phyloP scores from a whole-genome alignment of 352 stramenopile genomes.

The Phytophthora agathidicida region DNA sequence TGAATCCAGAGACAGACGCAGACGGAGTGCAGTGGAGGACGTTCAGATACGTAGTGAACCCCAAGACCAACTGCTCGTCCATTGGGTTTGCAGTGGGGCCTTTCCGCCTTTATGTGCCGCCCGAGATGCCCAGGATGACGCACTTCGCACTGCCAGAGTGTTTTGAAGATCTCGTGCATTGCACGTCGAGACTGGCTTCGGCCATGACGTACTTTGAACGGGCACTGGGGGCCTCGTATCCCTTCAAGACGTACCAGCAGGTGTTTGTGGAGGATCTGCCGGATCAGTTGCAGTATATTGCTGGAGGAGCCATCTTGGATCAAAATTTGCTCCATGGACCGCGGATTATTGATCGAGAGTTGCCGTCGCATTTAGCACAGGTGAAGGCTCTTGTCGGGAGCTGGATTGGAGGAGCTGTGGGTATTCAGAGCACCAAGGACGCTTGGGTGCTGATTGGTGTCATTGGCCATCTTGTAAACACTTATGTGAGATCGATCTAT shows the following conservation, averaged over 20 bases:
- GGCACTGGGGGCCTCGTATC: conserved; percentile 70
- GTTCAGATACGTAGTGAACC: conserved; percentile 82
- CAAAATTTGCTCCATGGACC: conserved; percentile 81
- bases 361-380: conserved; percentile 83
- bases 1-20: conserved; percentile 55
- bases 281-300: conserved; percentile 74
- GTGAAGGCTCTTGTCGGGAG: conserved; percentile 80
- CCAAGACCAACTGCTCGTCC: conserved; percentile 83
- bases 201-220: conserved; percentile 84
- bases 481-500: conserved; percentile 80
- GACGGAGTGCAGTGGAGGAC: conserved; percentile 59
- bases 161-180: conserved; percentile 81
- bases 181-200: conserved; percentile 72
- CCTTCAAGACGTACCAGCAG: conserved; percentile 89
- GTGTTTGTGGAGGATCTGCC: conserved; percentile 87
- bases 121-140: conserved; percentile 83
- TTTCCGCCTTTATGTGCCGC: conserved; percentile 75
- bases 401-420: conserved; percentile 80
- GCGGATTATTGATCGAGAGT: conserved; percentile 80
- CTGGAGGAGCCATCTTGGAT: conserved; percentile 71
- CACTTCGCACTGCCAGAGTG: conserved; percentile 83
- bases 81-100: conserved; percentile 83
- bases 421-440: conserved; percentile 86
- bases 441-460: conserved; percentile 86
- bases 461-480: conserved; percentile 83